These are phyloP conservation scores for Fusarium sp. DNA, from an alignment of 2,329 filamentous ascomycete genomes.

Conservation along the genomic window DNA sequence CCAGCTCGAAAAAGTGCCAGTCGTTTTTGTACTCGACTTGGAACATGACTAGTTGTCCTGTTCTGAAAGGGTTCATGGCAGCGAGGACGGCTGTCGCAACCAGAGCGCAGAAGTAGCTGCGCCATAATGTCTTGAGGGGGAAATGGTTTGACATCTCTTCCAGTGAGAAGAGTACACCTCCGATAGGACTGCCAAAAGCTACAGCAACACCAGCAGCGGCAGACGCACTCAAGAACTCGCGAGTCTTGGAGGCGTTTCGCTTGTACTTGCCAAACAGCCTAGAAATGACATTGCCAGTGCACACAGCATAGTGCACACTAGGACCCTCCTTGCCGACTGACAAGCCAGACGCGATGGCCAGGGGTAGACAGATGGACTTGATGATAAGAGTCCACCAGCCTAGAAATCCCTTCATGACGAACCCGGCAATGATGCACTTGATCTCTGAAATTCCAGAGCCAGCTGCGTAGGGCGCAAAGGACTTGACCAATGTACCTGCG, in stretches of 20 bases:
- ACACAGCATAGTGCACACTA: slow-evolving; percentile 98
- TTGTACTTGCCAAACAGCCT: slow-evolving; percentile 91
- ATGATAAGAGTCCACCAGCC: slow-evolving; percentile 91
- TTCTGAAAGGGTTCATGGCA: slow-evolving; percentile 97
- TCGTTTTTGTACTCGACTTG: slow-evolving; percentile 93
- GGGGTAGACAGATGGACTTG: slow-evolving; percentile 88
- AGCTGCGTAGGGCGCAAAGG: slow-evolving; percentile 93
- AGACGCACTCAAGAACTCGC: slow-evolving; percentile 93
- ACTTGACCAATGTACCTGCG: slow-evolving; percentile 84
- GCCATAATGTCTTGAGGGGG: slow-evolving; percentile 95
- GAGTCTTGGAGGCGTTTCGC: slow-evolving; percentile 88
- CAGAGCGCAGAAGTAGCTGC: slow-evolving; percentile 96
- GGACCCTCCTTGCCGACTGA: slow-evolving; percentile 97
- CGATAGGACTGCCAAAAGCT: slow-evolving; percentile 96
- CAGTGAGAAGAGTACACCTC: slow-evolving; percentile 92
- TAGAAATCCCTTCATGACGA: slow-evolving; percentile 98
- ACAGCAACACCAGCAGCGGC: slow-evolving; percentile 95
- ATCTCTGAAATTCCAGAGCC: slow-evolving; percentile 98
- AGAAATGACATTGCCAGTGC: slow-evolving; percentile 95
- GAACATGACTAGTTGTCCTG: slow-evolving; percentile 98
- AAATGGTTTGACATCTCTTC: slow-evolving; percentile 99
- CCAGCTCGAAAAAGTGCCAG: slow-evolving; percentile 96
- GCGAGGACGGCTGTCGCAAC: slow-evolving; percentile 92
- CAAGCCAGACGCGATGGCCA: slow-evolving; percentile 91
- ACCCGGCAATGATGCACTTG: slow-evolving; percentile 98